phyloP scores from a whole-genome alignment of 169 alveolate genomes.

The Eimeria maxima region DNA sequence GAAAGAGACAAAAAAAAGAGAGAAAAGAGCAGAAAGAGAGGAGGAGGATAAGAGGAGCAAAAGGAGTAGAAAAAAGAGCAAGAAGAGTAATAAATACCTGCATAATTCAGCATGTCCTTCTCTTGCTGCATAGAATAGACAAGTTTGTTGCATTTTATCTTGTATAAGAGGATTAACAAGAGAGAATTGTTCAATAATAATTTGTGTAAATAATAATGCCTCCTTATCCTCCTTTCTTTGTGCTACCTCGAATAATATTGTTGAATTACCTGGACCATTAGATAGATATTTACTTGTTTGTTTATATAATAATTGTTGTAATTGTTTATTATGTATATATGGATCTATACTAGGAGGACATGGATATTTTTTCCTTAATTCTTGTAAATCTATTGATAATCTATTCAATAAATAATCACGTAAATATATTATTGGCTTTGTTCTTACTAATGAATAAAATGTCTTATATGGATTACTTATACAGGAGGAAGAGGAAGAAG shows the following conservation, averaged over 20 bases:
- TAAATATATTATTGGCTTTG: neutral
- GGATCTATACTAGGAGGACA: neutral
- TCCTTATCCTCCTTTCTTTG: slow-evolving; percentile 92
- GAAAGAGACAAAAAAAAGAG: too few relatives aligned
- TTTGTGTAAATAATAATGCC: slow-evolving; percentile 91
- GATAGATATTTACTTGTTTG: neutral
- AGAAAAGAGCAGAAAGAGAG: too few relatives aligned
- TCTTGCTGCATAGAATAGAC: slow-evolving; percentile 96
- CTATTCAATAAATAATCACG: neutral
- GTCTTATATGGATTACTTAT: slow-evolving; percentile 51
- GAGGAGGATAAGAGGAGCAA: slow-evolving; percentile 9
- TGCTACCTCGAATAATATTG: slow-evolving; percentile 93
- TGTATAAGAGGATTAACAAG: slow-evolving; percentile 89
- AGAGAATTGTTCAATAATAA: slow-evolving; percentile 89
- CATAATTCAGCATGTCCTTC: slow-evolving; percentile 93
- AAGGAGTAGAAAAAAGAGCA: neutral
- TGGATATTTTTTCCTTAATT: slow-evolving; percentile 47
- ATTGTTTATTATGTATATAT: neutral
- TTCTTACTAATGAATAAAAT: slow-evolving; percentile 21
- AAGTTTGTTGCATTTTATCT: slow-evolving; percentile 95
- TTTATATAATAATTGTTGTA: neutral
- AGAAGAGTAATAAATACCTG: too few relatives aligned
- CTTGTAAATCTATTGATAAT: slow-evolving; percentile 8
- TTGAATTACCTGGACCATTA: slow-evolving; percentile 80
- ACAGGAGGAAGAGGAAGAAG: too few relatives aligned